Percentiles rank a stretch among this genome's conserved stretches.
phyloP scores from a whole-genome alignment of 2,329 filamentous ascomycete genomes.

The Aspergillus sp. region DNA sequence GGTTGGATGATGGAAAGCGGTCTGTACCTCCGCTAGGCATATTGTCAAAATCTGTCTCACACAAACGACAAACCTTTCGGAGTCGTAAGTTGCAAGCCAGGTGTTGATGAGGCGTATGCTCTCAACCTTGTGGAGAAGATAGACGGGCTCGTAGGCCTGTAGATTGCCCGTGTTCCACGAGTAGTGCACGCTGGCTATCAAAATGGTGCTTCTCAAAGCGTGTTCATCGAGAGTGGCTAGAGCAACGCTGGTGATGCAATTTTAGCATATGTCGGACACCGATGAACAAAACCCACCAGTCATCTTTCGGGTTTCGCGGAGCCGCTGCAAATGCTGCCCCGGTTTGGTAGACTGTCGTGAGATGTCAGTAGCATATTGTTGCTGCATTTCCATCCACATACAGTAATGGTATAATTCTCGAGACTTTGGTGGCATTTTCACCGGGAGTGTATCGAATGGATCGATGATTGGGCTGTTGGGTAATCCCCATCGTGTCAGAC shows the following conservation, averaged over 20 bases:
- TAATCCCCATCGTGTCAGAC: too few species aligned
- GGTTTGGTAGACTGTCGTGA: conserved; percentile 2
- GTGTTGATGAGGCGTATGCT: conserved; percentile 2
- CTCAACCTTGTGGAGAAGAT: conserved; percentile 5
- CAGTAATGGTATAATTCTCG: conserved; percentile 5
- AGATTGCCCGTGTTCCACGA: conserved; percentile 2
- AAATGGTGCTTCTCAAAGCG: conserved; percentile 1
- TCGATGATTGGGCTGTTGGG: not conserved
- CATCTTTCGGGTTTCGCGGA: too few species aligned
- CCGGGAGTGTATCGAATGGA: conserved; percentile 1
- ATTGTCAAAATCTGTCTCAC: conserved; percentile 5
- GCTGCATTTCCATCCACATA: not conserved
- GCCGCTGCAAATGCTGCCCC: not conserved
- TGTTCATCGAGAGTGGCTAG: conserved; percentile 2
- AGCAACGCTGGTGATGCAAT: not conserved
- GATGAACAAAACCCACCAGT: too few species aligned
- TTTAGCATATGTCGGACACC: not conserved
- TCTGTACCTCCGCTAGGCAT: not conserved
- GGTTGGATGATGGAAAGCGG: too few species aligned
- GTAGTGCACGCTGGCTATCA: conserved; percentile 3
- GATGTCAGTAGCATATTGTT: not conserved
- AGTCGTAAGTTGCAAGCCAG: not conserved
- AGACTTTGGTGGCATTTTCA: conserved; percentile 3
- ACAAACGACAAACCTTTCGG: not conserved
- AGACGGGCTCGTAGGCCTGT: conserved; percentile 2